Evolutionary conservation across 495 filamentous ascomycete genomes (phyloP), one percentile per base, ranked within the genome.

Genomic region (Penicillium turbatum): DNA sequence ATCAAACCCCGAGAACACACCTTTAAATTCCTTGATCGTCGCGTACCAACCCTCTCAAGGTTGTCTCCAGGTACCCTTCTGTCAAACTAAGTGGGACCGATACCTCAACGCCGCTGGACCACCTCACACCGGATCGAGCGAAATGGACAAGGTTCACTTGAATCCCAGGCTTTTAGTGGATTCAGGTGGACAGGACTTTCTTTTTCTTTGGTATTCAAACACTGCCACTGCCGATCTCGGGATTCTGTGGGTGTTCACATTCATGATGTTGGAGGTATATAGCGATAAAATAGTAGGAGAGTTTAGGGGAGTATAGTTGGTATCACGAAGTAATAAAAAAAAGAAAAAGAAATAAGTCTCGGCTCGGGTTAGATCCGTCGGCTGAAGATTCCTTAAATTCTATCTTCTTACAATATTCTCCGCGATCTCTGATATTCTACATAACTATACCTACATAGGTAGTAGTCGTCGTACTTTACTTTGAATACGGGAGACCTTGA

Each of bases 161-260:
- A 16, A 36, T 29, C 11, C 49, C 16, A 29, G 19, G 16, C 50
- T 30, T 5, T 16, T 31, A 43, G 45, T 38, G 46, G 46, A 27
- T 34, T 24, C 19, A 39, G n/a, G 24, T 17, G n/a, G 26, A 39
- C 15, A 44, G 30, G 8, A 17, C 15, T 26, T 41, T 54, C 42
- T 59, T 38, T 36, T 61, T 60, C 57, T 35, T 12, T 51, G 40
- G 60, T 59, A 59, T 60, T 44, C 49, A 60, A 38, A 65, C 68
- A 68, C 62, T 62, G 62, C 58, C 61, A 64, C 64, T 60, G 68
- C 69, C 67, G 71, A 73, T 72, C 71, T 66, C 69, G 68, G 70
- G 60, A 48, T 24, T 60, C 29, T 40, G 7, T 59, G 32, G 35
- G n/a, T 1, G 35, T 5, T 45, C 40, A 24, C 4, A 24, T 24